Percentiles rank a stretch among this genome's conserved stretches.
phyloP scores from a whole-genome alignment of 495 filamentous ascomycete species.

The Penicillium herquei region DNA sequence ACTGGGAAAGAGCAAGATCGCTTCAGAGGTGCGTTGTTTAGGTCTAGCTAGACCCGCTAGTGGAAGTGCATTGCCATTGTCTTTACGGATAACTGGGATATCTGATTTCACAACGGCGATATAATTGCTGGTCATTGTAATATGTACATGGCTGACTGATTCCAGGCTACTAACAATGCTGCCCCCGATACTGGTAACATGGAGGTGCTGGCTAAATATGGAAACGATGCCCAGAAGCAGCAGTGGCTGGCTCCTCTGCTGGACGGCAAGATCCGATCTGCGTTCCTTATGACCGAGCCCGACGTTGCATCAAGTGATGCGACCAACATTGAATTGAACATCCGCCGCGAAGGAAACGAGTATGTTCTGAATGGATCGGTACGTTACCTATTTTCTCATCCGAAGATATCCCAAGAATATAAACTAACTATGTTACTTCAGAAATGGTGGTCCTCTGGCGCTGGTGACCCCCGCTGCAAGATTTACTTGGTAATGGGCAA shows the following conservation, averaged over 20 bases:
- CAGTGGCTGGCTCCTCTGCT: conserved; percentile 81
- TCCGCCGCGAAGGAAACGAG: conserved; percentile 74
- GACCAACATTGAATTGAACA: conserved; percentile 80
- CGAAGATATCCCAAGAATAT: too few relatives aligned
- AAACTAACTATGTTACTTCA: conserved; percentile 18
- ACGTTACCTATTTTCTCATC: conserved; percentile 19
- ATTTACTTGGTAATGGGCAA: conserved; percentile 94
- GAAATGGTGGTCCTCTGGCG: conserved; percentile 98
- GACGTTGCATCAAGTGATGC: conserved; percentile 84
- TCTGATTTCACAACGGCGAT: too few relatives aligned
- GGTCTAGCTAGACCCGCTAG: too few relatives aligned
- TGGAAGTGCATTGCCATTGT: too few relatives aligned
- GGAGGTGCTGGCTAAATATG: conserved; percentile 94
- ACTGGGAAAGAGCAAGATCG: conserved; percentile 74
- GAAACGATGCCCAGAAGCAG: conserved; percentile 83
- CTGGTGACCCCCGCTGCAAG: conserved; percentile 85
- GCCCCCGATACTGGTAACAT: conserved; percentile 95
- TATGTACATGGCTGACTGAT: too few relatives aligned
- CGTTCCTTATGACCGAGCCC: conserved; percentile 93
- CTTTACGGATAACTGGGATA: too few relatives aligned
- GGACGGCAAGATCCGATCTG: conserved; percentile 81
- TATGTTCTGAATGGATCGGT: conserved; percentile 85
- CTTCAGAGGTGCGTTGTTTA: conserved; percentile 59
- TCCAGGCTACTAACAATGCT: conserved; percentile 78
- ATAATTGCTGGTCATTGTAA: neutral